Conservation (phyloP, 805 yeast species). For the Brettanomyces sp. region DNA sequence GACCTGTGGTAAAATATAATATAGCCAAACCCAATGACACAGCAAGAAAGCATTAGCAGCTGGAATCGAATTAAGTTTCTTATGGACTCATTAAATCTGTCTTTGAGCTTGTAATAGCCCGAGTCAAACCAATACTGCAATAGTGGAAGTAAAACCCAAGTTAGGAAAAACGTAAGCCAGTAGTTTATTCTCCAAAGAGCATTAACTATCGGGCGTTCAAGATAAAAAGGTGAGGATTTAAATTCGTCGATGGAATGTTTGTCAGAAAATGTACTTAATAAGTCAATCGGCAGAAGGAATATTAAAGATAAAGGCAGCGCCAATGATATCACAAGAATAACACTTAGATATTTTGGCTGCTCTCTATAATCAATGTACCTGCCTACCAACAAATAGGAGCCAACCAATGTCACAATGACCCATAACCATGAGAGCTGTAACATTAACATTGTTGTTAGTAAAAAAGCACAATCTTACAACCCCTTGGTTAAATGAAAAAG, state of each 20-base stretch:
- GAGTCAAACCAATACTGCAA: conserved; percentile 66
- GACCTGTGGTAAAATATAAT: conserved; percentile 32
- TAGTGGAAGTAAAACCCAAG: conserved; percentile 70
- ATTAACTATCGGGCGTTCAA: conserved; percentile 39
- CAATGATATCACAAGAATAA: conserved; percentile 48
- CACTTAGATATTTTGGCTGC: conserved; percentile 33
- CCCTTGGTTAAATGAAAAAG: too few relatives aligned
- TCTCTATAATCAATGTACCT: conserved; percentile 24
- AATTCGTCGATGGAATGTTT: conserved; percentile 18
- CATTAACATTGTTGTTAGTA: not conserved
- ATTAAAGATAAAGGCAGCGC: conserved; percentile 70
- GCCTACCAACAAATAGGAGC: conserved; percentile 27
- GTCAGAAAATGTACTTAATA: conserved; percentile 39
- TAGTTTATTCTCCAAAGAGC: conserved; percentile 65
- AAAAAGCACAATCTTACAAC: not conserved
- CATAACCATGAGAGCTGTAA: conserved; percentile 10
- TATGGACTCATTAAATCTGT: conserved; percentile 47
- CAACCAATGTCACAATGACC: conserved; percentile 17
- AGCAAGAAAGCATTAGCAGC: conserved; percentile 41
- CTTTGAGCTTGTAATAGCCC: conserved; percentile 46
- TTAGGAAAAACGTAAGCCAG: conserved; percentile 72
- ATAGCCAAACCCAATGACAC: conserved; percentile 48
- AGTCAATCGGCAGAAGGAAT: conserved; percentile 65
- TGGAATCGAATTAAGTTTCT: conserved; percentile 52
- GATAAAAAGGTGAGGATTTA: conserved; percentile 29